Evolutionary conservation across 148 eudicot genomes (phyloP).

Genomic region (Pharnaceum exiguum): DNA sequence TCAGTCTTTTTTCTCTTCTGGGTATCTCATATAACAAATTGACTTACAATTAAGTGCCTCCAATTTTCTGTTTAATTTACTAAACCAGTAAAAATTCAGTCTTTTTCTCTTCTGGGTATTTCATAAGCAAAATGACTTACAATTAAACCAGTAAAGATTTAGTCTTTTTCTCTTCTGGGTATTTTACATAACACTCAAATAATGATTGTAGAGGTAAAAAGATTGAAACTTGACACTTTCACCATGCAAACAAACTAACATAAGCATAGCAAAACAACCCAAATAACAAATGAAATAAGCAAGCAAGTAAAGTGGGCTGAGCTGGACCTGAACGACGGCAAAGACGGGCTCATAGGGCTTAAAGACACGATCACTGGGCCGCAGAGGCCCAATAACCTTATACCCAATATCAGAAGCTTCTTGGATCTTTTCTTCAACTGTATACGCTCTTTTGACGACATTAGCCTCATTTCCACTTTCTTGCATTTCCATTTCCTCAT

Average conservation of each 20-base stretch:
- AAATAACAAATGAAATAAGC: background rate
- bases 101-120: background rate
- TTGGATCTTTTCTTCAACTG: slow-evolving; percentile 44
- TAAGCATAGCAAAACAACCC: background rate
- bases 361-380: slow-evolving; percentile 49
- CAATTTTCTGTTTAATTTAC: background rate
- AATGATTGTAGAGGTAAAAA: too few relatives aligned
- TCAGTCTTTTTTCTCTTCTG: too few relatives aligned
- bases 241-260: background rate
- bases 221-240: too few relatives aligned
- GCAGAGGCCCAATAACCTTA: slow-evolving; percentile 63
- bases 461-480: slow-evolving; percentile 18
- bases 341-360: slow-evolving; percentile 67
- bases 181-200: too few relatives aligned
- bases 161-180: too few relatives aligned
- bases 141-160: slow-evolving; percentile 1
- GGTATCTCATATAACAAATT: too few relatives aligned
- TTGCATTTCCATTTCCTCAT: slow-evolving; percentile 19
- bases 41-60: too few relatives aligned
- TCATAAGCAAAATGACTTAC: background rate
- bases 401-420: slow-evolving; percentile 84
- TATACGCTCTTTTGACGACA: slow-evolving; percentile 31
- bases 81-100: background rate
- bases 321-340: slow-evolving; percentile 76
- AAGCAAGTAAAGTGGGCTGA: background rate